A percentile compares a stretch with the other conserved stretches of the same genome.
These are phyloP conservation scores for Xanthoparmelia taractica DNA, from an alignment of 495 filamentous ascomycete species.

Conservation along the genomic window DNA sequence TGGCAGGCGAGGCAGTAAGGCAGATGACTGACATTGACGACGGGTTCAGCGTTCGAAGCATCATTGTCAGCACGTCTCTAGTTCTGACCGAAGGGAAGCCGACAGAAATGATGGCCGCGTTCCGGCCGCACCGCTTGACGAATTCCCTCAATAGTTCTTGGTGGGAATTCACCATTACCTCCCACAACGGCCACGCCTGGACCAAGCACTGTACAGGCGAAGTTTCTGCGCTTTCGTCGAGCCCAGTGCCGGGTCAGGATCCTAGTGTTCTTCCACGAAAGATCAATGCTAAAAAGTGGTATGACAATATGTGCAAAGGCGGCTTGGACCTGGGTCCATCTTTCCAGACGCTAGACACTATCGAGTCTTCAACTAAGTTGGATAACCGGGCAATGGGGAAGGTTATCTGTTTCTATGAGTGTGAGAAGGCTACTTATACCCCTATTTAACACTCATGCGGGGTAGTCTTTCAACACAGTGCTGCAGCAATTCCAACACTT, in stretches of 20 bases:
- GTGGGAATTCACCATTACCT: conserved; percentile 41
- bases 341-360: no score
- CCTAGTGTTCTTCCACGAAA: not conserved
- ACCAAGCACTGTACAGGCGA: conserved; percentile 37
- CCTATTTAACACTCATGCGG: no score
- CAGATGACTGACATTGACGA: conserved; percentile 32
- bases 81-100: conserved; percentile 24
- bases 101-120: conserved; percentile 35
- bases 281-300: conserved; percentile 1
- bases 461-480: no score
- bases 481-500: no score
- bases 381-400: no score
- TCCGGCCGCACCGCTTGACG: conserved; percentile 33
- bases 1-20: conserved; percentile 39
- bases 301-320: not conserved
- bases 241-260: not conserved
- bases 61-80: conserved; percentile 29
- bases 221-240: conserved; percentile 11
- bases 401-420: no score
- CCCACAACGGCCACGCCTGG: conserved; percentile 35
- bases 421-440: no score
- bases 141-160: conserved; percentile 33
- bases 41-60: conserved; percentile 26
- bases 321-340: conserved; percentile 21
- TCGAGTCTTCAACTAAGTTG: no score